Percentiles rank a stretch among this genome's conserved stretches.
phyloP scores from a whole-genome alignment of 352 stramenopile species.

The Globisporangium abappressorium region DNA sequence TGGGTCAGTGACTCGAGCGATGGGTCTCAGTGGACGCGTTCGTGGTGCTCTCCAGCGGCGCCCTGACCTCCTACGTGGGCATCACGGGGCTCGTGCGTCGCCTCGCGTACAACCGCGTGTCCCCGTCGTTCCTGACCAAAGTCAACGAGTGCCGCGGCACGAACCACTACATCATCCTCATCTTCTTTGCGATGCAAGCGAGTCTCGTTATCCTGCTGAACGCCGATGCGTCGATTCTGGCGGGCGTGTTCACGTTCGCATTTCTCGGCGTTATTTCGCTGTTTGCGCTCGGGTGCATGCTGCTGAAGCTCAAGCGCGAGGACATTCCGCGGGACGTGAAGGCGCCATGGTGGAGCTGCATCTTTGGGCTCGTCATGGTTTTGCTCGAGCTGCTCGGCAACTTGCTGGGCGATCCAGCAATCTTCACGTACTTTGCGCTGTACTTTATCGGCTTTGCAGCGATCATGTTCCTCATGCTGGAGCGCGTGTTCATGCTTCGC shows the following conservation, averaged over 20 bases:
- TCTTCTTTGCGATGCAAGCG: constrained; percentile 69
- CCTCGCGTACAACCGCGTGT: constrained; percentile 73
- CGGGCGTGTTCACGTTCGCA: constrained; percentile 80
- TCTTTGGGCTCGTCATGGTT: constrained; percentile 23
- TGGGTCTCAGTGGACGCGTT: constrained; percentile 87
- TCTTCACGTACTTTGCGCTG: constrained; percentile 80
- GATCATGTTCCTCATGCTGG: constrained; percentile 81
- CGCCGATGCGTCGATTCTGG: constrained; percentile 78
- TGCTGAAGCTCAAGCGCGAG: constrained; percentile 83
- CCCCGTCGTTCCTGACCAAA: constrained; percentile 54
- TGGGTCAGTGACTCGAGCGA: constrained; percentile 56
- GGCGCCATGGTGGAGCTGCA: constrained; percentile 34
- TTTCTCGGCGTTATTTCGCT: constrained; percentile 83
- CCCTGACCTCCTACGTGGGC: constrained; percentile 88
- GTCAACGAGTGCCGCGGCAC: constrained; percentile 76
- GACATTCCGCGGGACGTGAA: constrained; percentile 57
- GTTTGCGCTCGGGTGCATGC: constrained; percentile 76
- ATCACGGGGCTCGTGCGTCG: constrained; percentile 83
- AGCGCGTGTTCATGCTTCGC: constrained; percentile 72
- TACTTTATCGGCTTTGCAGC: constrained; percentile 71
- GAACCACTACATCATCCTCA: constrained; percentile 84
- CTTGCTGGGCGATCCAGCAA: constrained; percentile 30
- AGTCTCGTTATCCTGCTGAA: constrained; percentile 78
- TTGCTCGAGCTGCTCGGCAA: constrained; percentile 15
- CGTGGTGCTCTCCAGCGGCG: constrained; percentile 81